Evolutionary conservation across 164 flowering plant species (phyloP), one percentile per base, ranked within the genome.

Genomic region (Dillenia turbinata): DNA sequence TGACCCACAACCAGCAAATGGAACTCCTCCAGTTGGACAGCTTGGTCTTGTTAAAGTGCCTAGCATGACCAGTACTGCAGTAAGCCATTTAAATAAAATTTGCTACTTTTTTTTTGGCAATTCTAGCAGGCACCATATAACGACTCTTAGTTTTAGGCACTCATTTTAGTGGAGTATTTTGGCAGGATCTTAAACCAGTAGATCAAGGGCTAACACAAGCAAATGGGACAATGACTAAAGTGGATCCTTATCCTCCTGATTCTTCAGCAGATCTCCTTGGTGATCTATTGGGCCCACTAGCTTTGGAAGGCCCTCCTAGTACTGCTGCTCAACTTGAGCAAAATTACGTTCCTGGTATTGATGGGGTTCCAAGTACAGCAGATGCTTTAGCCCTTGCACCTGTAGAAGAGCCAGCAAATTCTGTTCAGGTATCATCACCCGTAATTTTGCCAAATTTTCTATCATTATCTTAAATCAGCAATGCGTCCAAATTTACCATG

Each of bases 301-400:
- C 98, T 68, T 88, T 92, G 69, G 99, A 95, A 80, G 97, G 88
- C 33, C 94, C 97, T 57, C 89, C 96, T 33, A 75, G 62, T 66
- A 65, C 72, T 65, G 40, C 74, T 48, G 60, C 52, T 17, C 72
- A 80, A 49, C 49, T 83, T 64, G 85, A 85, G 68, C 85, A 73
- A 52, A 70, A 52, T 69, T 10, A 47, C 44, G 64, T 68, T 10
- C 49, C 87, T 16, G 87, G 84, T 63, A 22, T 65, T 44, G 88
- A 79, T 59, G 79, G 79, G 59, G 63, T 70, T 71, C 56, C 78
- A 56, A 70, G 60, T 85, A 75, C 70, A 49, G 81, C 44, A 12
- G 91, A 88, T 75, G 88, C 83, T 52, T 61, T 90, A 50, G 99
- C 99, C 58, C 80, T 95, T 62, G 89, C 89, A 57, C 87, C 92